A percentile compares a stretch with the other conserved stretches of the same genome.
Conservation (phyloP, 306 rosid species). For the Mimosa pudica region DNA sequence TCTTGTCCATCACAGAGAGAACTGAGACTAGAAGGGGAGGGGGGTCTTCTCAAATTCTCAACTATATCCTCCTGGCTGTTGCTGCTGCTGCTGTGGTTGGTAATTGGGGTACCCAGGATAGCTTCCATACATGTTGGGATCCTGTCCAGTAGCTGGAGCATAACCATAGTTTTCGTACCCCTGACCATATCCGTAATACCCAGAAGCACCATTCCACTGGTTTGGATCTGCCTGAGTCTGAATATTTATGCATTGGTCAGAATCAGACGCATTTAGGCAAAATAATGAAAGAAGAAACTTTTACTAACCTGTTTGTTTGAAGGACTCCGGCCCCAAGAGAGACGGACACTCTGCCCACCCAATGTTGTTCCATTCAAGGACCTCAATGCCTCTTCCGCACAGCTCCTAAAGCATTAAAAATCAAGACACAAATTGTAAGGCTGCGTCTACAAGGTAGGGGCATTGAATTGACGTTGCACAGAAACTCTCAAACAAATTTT, state of each 20-base stretch:
- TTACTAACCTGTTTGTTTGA: slow-evolving; percentile 79
- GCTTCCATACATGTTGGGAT: slow-evolving; percentile 78
- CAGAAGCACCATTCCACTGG: slow-evolving; percentile 64
- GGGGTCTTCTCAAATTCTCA: slow-evolving; percentile 29
- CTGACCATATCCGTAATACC: slow-evolving; percentile 80
- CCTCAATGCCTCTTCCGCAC: slow-evolving; percentile 85
- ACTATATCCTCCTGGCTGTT: slow-evolving; percentile 69
- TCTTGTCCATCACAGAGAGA: slow-evolving; percentile 32
- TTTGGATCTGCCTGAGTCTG: slow-evolving; percentile 70
- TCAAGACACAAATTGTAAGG: not conserved
- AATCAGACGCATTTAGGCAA: not conserved
- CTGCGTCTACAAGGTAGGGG: not conserved
- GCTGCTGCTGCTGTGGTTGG: slow-evolving; percentile 87
- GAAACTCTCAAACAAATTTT: not conserved
- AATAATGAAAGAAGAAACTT: not conserved
- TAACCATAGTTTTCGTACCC: slow-evolving; percentile 86
- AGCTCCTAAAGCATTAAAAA: slow-evolving; percentile 57
- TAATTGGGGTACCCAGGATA: slow-evolving; percentile 76
- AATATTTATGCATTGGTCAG: not conserved
- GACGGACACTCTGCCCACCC: slow-evolving; percentile 91
- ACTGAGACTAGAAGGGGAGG: not conserved
- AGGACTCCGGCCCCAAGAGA: slow-evolving; percentile 99
- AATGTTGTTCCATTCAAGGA: slow-evolving; percentile 62
- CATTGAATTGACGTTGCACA: not conserved
- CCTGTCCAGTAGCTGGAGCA: slow-evolving; percentile 75